A percentile compares a stretch with the other conserved stretches of the same genome.
Conservation (phyloP, 371 early-diverging fungal genomes). For the Saksenaea oblongispora region DNA sequence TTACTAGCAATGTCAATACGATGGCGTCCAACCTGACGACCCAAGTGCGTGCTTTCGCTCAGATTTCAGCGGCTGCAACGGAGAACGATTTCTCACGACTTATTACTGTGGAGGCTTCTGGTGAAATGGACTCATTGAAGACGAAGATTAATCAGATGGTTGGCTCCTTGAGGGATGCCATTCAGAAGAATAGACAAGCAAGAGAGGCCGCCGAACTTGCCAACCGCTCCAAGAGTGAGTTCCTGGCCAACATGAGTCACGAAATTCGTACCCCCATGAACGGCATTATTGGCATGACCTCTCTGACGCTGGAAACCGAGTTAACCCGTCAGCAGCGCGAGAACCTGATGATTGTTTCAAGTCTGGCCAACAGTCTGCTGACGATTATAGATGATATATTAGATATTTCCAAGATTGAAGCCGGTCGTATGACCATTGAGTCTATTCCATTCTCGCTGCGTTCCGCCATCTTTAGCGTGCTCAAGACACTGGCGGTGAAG, state of each 20-base stretch:
- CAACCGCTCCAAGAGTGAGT: slow-evolving; percentile 73
- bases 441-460: slow-evolving; percentile 69
- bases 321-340: slow-evolving; percentile 76
- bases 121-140: slow-evolving; percentile 79
- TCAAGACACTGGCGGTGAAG: slow-evolving; percentile 71
- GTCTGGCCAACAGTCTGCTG: slow-evolving; percentile 66
- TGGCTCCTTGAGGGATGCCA: slow-evolving; percentile 64
- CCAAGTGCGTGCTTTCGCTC: slow-evolving; percentile 65
- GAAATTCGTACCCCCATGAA: slow-evolving; percentile 81
- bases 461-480: slow-evolving; percentile 62
- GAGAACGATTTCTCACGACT: slow-evolving; percentile 67
- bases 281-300: slow-evolving; percentile 79
- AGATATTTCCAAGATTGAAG: slow-evolving; percentile 85
- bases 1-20: slow-evolving; percentile 57
- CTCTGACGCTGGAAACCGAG: slow-evolving; percentile 57
- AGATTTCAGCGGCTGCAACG: slow-evolving; percentile 63
- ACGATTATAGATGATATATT: slow-evolving; percentile 82
- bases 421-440: slow-evolving; percentile 75
- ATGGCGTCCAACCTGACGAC: slow-evolving; percentile 57
- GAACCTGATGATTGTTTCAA: slow-evolving; percentile 71
- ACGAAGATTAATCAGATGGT: slow-evolving; percentile 81
- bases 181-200: slow-evolving; percentile 70
- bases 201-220: slow-evolving; percentile 77
- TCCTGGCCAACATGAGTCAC: slow-evolving; percentile 78
- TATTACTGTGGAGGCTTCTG: slow-evolving; percentile 72